These are phyloP conservation scores for Speleostelium caveatum DNA, from an alignment of 78 protist species.

Conservation along the genomic window DNA sequence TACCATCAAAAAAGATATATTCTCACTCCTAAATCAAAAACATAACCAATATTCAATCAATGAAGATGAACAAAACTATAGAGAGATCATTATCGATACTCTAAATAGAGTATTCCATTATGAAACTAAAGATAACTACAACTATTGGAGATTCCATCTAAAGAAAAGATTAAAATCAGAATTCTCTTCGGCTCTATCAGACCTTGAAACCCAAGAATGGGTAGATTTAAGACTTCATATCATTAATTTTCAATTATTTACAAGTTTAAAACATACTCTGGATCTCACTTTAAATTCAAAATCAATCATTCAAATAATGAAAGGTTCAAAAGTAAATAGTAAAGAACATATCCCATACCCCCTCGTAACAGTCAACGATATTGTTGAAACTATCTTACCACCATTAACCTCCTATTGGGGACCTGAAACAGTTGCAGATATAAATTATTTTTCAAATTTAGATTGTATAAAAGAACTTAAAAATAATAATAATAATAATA, in stretches of 20 bases:
- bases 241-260: constrained; percentile 49
- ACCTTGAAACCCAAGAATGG: constrained; percentile 50
- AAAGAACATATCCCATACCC: constrained; percentile 31
- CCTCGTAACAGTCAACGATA: constrained; percentile 2
- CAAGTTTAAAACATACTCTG: constrained; percentile 17
- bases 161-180: constrained; percentile 27
- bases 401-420: constrained; percentile 71
- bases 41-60: constrained; percentile 32
- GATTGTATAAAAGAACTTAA: constrained; percentile 26
- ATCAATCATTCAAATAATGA: constrained; percentile 51
- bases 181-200: constrained; percentile 32
- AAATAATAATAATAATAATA: not conserved
- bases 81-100: constrained; percentile 38
- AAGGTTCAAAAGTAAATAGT: constrained; percentile 48
- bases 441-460: constrained; percentile 33
- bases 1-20: constrained; percentile 43
- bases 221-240: constrained; percentile 58
- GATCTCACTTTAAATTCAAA: constrained; percentile 57
- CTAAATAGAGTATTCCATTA: constrained; percentile 55
- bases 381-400: constrained; percentile 64
- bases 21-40: constrained; percentile 32
- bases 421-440: constrained; percentile 12
- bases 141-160: constrained; percentile 32
- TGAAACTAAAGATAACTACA: constrained; percentile 14
- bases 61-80: constrained; percentile 44